Conservation (phyloP, 306 rosid genomes). For the Castanea crenata region DNA sequence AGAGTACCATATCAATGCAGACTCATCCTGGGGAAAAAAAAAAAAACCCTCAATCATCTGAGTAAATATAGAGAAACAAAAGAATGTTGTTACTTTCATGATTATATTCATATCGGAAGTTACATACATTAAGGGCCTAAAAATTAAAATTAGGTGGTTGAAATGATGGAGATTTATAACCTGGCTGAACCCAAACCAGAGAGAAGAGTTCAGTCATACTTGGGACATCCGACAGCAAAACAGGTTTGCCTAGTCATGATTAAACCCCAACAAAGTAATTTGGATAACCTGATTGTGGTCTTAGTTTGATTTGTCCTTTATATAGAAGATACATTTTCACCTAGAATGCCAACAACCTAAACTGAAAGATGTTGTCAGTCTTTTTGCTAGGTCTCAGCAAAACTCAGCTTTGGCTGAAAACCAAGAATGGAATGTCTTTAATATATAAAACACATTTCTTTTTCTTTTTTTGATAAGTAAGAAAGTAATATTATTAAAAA, state of each 20-base stretch:
- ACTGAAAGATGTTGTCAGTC: neutral
- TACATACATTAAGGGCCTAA: neutral
- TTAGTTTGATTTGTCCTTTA: neutral
- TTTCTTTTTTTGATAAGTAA: neutral
- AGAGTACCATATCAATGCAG: conserved; percentile 82
- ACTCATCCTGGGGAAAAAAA: conserved; percentile 65
- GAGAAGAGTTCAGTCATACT: conserved; percentile 10
- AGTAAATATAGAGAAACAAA: conserved; percentile 26
- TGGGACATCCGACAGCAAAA: conserved; percentile 11
- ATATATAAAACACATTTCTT: neutral
- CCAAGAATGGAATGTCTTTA: neutral
- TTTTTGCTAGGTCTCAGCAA: neutral
- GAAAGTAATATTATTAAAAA: too few species aligned
- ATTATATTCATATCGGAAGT: conserved; percentile 6
- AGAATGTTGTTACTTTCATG: conserved; percentile 2
- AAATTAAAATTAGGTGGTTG: conserved; percentile 14
- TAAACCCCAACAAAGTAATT: neutral
- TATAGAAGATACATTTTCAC: neutral
- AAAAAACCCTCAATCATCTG: conserved; percentile 9
- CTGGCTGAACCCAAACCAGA: conserved; percentile 22
- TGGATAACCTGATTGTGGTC: neutral
- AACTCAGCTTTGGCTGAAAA: neutral
- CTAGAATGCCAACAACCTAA: neutral
- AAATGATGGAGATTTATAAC: neutral
- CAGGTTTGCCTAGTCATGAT: conserved; percentile 7